Percentiles rank a stretch among this genome's conserved stretches.
Evolutionary conservation across 345 rosid species (phyloP).

Genomic region (Acer negundo): DNA sequence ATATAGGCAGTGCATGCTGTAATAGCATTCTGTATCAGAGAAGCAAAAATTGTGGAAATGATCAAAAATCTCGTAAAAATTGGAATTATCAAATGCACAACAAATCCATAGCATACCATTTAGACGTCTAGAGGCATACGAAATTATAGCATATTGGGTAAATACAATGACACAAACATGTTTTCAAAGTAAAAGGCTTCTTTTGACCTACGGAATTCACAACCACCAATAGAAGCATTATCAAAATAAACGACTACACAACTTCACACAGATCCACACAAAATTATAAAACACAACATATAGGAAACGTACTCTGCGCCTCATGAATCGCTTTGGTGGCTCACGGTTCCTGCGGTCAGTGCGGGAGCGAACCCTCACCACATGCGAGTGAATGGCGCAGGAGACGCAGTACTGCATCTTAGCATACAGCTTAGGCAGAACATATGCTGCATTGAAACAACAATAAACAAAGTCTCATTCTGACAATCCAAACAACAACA

Average conservation of each 20-base stretch:
- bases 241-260: neutral
- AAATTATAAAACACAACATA: neutral
- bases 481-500: neutral
- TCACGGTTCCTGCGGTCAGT: conserved; percentile 72
- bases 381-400: conserved; percentile 96
- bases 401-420: conserved; percentile 96
- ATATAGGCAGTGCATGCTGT: neutral
- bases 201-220: neutral
- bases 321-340: conserved; percentile 80
- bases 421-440: conserved; percentile 75
- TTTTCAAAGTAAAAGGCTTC: neutral
- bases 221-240: neutral
- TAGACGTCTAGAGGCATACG: neutral
- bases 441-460: conserved; percentile 44
- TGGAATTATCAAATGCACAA: neutral
- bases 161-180: neutral
- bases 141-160: neutral
- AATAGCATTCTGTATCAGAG: neutral
- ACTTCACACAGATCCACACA: neutral
- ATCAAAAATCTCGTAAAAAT: neutral
- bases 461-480: neutral
- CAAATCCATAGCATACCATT: neutral
- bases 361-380: conserved; percentile 90
- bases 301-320: conserved; percentile 62
- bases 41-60: neutral